Conservation (phyloP, 805 yeast genomes). For the Debaryomyces hansenii region DNA sequence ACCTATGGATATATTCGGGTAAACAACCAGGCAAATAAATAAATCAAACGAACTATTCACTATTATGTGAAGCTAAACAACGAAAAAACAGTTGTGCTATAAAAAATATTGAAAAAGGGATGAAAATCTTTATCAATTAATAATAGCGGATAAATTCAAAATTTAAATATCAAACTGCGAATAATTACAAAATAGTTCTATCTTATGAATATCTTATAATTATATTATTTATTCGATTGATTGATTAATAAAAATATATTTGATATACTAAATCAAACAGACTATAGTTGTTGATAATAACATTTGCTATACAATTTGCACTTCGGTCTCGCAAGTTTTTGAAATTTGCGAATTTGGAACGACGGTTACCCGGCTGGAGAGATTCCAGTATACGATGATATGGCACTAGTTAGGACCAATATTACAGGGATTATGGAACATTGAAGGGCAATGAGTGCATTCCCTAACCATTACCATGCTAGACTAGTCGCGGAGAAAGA, state of each 20-base stretch:
- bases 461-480: conserved; percentile 40
- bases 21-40: not conserved
- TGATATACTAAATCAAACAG: too few relatives aligned
- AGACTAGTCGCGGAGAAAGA: conserved; percentile 44
- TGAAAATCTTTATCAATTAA: not conserved
- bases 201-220: not conserved
- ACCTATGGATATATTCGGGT: not conserved
- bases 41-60: not conserved
- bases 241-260: not conserved
- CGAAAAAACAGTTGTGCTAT: not conserved
- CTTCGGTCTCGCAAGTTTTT: not conserved
- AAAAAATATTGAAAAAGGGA: not conserved
- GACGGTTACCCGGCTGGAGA: not conserved
- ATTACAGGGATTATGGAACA: not conserved
- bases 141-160: not conserved
- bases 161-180: not conserved
- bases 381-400: not conserved
- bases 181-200: not conserved
- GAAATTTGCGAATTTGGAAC: not conserved
- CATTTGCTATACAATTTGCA: not conserved
- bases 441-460: conserved; percentile 9
- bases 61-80: not conserved
- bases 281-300: not conserved
- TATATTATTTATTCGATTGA: not conserved
- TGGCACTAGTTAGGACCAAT: not conserved